phyloP scores from a whole-genome alignment of 2,329 filamentous ascomycete species.

The Chalaropsis thielavioides region DNA sequence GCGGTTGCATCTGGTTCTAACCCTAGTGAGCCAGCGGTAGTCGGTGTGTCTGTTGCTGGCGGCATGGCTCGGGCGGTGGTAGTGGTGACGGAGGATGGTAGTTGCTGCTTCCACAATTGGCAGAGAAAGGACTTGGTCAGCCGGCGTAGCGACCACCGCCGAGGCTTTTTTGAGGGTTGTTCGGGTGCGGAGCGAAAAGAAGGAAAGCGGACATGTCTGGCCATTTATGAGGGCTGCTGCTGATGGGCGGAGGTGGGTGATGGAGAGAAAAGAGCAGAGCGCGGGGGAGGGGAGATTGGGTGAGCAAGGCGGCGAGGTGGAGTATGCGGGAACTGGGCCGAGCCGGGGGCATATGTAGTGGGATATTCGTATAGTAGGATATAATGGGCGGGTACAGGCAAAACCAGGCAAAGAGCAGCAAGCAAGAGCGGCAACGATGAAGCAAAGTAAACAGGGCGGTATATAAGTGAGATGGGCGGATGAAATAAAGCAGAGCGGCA shows the following conservation, averaged over 20 bases:
- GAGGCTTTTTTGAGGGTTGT: neutral
- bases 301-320: neutral
- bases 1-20: neutral
- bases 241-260: neutral
- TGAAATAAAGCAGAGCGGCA: neutral
- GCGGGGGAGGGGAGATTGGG: neutral
- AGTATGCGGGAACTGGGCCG: too few species aligned
- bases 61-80: neutral
- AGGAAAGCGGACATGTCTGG: slow-evolving; percentile 3
- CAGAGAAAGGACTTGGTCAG: neutral
- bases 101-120: neutral
- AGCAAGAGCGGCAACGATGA: neutral
- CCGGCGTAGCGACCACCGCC: slow-evolving; percentile 1
- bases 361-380: neutral
- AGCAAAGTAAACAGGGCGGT: neutral
- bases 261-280: neutral
- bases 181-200: neutral
- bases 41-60: neutral
- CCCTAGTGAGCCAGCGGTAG: neutral
- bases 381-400: neutral
- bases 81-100: neutral
- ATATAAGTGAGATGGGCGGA: neutral
- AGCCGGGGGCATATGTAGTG: too few species aligned
- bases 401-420: neutral
- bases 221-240: neutral